Evolutionary conservation across 2,329 filamentous ascomycete species (phyloP), one percentile per base, ranked within the genome.

Genomic region (Fusarium sp.): DNA sequence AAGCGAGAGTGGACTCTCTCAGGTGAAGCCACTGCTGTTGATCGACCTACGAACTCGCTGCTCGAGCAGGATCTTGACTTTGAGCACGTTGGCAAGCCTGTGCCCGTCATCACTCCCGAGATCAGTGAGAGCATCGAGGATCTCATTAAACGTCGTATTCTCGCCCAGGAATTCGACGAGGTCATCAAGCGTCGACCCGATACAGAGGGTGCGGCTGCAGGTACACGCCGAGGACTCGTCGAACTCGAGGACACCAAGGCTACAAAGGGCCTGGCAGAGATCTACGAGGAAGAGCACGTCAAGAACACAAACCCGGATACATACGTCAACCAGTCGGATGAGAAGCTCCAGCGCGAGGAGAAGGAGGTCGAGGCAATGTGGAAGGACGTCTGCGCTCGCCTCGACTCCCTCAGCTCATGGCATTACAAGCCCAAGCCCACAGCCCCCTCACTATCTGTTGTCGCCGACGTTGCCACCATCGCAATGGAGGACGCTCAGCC

Each of bases 41-140:
- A 96, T 70, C 88, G 96, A 34, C 96, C 96, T 0, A 77, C 93
- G 53, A 98, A 99, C 81, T 97, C 95, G 1, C 86, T 99, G 4
- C 87, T 99, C 2, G 94, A 98, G 76, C 89, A 98, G 80, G 94
- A 98, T 73, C 86, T 99, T 24, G 95, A 98, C 69, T 99, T 98
- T 75, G 96, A 99, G 80, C 89, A 96, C 73, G 89, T 93, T 21
- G 96, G 96, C 74, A 99, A 98, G 78, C 95, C 96, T 1, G 91
- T 98, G 1, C 93, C 95, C 2, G 92, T 98, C 62, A 94, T 97
- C 76, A 98, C 96, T 0, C 90, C 92, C 40, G 94, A 97, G 77
- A 85, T 96, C 39, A 96, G 89, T 53, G 94, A 97, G 77, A 89
- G 90, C 72, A 96, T 99, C 57, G 96, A 99, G 79, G 91, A 92